Conservation (phyloP, 2,329 filamentous ascomycete genomes). For the Emmonsiellopsis sp. region DNA sequence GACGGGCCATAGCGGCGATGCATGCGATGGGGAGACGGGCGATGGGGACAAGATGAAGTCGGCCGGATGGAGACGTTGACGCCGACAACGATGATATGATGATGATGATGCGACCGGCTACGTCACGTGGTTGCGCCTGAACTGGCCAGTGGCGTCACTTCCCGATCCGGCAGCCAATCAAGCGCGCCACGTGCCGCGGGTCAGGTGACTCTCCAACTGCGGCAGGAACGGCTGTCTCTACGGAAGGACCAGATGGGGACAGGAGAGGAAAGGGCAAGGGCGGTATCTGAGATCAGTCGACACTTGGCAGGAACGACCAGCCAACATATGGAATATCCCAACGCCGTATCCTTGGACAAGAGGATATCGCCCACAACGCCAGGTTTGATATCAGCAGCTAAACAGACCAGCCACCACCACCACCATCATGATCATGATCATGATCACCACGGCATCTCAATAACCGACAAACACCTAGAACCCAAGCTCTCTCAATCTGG, state of each 20-base stretch:
- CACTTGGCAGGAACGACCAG: no score
- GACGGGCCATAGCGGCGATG: conserved; percentile 12
- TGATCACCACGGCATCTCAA: background rate
- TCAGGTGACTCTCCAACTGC: background rate
- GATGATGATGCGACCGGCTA: conserved; percentile 7
- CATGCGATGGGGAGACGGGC: conserved; percentile 8
- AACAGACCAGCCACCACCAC: background rate
- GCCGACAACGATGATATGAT: conserved; percentile 8
- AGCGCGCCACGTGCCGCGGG: background rate
- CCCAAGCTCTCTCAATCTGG: background rate
- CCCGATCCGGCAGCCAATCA: conserved; percentile 13
- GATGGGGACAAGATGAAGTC: conserved; percentile 10
- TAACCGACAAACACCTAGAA: conserved; percentile 6
- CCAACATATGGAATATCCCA: no score
- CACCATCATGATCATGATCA: background rate
- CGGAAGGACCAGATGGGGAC: background rate
- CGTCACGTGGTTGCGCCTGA: conserved; percentile 26
- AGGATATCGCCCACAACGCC: no score
- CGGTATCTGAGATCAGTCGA: no score
- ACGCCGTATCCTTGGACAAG: no score
- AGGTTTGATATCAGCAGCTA: no score
- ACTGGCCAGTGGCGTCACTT: conserved; percentile 31
- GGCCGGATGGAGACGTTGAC: conserved; percentile 6
- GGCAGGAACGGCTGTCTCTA: background rate
- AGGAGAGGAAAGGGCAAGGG: background rate